Evolutionary conservation across 2,329 filamentous ascomycete species (phyloP), one percentile per base, ranked within the genome.

Genomic region (Fusarium nygamai): DNA sequence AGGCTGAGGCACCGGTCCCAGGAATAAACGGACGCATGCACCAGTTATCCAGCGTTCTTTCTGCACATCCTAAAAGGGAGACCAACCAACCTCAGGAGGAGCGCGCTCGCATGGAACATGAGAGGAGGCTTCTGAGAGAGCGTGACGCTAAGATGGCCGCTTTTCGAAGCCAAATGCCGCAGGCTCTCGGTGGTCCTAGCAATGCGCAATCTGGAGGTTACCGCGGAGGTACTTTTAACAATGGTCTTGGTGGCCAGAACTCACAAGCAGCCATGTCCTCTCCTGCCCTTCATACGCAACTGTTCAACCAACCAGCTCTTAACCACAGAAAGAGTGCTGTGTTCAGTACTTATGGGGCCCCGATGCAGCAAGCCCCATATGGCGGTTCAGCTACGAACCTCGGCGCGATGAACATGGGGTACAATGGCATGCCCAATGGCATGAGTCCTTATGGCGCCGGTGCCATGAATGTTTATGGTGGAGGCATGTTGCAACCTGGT

Each of bases 1-100:
- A 68, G 27, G 50, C 70, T 9, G 73, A 50, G 16, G 48, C 27
- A 34, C 48, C 65, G 7, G 39, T 62, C 5, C 74, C 74, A 16
- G 71, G 64, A 24, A 67, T 79, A 19, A 80, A 78, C 27, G 67
- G 79, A 54, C 72, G 85, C 11, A 83, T 89, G 64, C 90, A 87
- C 74, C 58, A 74, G 5, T 84, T 93, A 82, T 91, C 91, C 1
- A 88, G 92, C 73, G 84, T 93, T 10, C 83, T 90, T 8, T 79
- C 82, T 24, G 83, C 78, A 2, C 84, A 87, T 58, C 85, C 86
- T 10, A 78, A 82, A 33, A 76, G 82, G 43, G 85, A 85, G 16
- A 56, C 64, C 0, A 83, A 88, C 36, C 82, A 83, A 3, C 80
- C 83, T 17, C 81, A 81, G 9, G 84, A 85, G 27, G 84, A 87